Evolutionary conservation across 2,329 filamentous ascomycete genomes (phyloP).

Genomic region (Penicillium corylophilum): DNA sequence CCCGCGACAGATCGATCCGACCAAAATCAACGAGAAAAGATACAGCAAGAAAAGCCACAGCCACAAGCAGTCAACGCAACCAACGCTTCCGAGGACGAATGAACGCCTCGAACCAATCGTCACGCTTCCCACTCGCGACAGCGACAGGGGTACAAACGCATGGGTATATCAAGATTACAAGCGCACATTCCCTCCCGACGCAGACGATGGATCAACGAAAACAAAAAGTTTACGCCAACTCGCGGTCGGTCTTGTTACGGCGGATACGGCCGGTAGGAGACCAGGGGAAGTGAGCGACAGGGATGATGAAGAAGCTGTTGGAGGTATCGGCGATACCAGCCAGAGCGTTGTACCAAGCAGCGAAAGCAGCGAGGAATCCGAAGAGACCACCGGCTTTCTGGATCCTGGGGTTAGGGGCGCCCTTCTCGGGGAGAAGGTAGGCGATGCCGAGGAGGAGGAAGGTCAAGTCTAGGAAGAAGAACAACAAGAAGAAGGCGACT

Average conservation of each 20-base stretch:
- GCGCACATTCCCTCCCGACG: constrained; percentile 3
- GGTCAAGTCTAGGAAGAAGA: constrained; percentile 72
- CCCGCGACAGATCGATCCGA: not conserved
- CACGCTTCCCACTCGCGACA: not conserved
- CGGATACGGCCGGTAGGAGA: constrained; percentile 69
- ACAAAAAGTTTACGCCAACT: constrained; percentile 31
- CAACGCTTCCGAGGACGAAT: constrained; percentile 5
- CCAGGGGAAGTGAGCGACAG: constrained; percentile 94
- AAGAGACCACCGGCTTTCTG: constrained; percentile 74
- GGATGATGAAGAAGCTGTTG: constrained; percentile 86
- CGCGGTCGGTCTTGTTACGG: constrained; percentile 55
- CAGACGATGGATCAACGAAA: not conserved
- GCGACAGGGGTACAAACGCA: constrained; percentile 14
- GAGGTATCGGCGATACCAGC: constrained; percentile 72
- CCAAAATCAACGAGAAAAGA: not conserved
- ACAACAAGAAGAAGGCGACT: constrained; percentile 73
- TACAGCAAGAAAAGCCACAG: not conserved
- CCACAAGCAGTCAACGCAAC: not conserved
- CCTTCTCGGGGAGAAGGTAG: constrained; percentile 55
- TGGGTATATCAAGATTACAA: constrained; percentile 38
- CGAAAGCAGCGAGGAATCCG: constrained; percentile 75
- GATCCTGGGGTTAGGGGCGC: constrained; percentile 47
- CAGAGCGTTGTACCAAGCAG: constrained; percentile 84
- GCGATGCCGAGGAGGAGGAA: constrained; percentile 71
- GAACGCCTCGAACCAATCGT: constrained; percentile 7